Conservation (phyloP, 257 asterid genomes). For the Nicotiana otophora region DNA sequence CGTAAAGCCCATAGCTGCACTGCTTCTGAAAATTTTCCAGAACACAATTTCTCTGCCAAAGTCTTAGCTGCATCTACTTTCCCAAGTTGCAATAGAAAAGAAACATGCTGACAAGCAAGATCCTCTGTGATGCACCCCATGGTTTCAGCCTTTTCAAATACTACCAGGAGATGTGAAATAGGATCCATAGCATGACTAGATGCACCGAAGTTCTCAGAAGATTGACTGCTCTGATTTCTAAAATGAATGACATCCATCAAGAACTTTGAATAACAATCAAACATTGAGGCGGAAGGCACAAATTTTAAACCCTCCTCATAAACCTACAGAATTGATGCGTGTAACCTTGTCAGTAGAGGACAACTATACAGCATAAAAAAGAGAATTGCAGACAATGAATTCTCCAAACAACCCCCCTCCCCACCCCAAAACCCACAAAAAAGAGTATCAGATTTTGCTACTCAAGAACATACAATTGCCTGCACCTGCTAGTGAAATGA, state of each 20-base stretch:
- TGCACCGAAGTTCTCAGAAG: constrained; percentile 18
- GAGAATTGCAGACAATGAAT: not conserved
- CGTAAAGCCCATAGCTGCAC: constrained; percentile 57
- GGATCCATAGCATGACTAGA: constrained; percentile 35
- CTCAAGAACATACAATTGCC: not conserved
- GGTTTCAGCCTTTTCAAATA: constrained; percentile 68
- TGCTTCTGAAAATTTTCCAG: constrained; percentile 48
- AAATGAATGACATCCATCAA: constrained; percentile 43
- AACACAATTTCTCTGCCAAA: constrained; percentile 52
- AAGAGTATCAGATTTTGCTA: not conserved
- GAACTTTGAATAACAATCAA: constrained; percentile 58
- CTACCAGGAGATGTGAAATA: constrained; percentile 49
- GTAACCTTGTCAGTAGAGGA: not conserved
- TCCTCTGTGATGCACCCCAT: constrained; percentile 57
- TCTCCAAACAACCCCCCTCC: not conserved
- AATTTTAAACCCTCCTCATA: constrained; percentile 63
- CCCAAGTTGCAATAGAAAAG: constrained; percentile 59
- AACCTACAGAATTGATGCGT: constrained; percentile 40
- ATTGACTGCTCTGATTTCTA: constrained; percentile 26
- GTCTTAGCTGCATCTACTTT: constrained; percentile 52
- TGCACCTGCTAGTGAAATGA: not conserved
- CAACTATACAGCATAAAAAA: not conserved
- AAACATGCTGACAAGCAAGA: constrained; percentile 67
- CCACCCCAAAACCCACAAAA: not conserved
- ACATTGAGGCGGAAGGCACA: constrained; percentile 49